A percentile compares a stretch with the other conserved stretches of the same genome.
These are phyloP conservation scores for Termitomyces sp. DNA, from an alignment of 768 basidiomycete genomes.

Conservation along the genomic window DNA sequence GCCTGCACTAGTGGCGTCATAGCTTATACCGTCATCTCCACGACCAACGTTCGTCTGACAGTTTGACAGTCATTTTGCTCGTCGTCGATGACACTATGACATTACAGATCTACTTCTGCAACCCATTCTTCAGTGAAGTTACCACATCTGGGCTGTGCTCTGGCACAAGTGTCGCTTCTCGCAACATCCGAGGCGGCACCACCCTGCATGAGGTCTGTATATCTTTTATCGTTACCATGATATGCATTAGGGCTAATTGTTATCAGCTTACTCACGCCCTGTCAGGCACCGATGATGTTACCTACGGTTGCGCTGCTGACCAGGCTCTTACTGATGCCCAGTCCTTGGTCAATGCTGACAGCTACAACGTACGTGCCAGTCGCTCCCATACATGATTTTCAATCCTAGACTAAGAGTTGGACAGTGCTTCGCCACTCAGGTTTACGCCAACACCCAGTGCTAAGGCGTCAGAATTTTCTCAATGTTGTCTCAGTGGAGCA, in stretches of 20 bases:
- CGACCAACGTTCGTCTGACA: constrained; percentile 30
- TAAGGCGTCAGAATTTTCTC: constrained; percentile 8
- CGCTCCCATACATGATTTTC: neutral
- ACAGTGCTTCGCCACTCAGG: constrained; percentile 41
- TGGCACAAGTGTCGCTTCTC: constrained; percentile 36
- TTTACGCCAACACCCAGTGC: constrained; percentile 35
- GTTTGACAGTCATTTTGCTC: no score
- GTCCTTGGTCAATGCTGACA: constrained; percentile 35
- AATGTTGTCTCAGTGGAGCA: neutral
- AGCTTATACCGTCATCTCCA: constrained; percentile 38
- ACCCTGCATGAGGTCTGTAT: constrained; percentile 35
- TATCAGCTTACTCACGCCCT: constrained; percentile 35
- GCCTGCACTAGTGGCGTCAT: constrained; percentile 34
- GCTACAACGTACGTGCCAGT: constrained; percentile 33
- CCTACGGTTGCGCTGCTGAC: constrained; percentile 35
- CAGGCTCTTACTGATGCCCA: constrained; percentile 30
- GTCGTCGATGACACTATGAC: neutral
- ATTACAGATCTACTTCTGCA: constrained; percentile 39
- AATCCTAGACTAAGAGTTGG: neutral
- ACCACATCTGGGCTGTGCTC: constrained; percentile 30
- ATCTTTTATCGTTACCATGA: neutral
- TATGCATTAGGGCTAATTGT: neutral
- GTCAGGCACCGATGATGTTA: constrained; percentile 33
- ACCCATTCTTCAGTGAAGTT: constrained; percentile 42
- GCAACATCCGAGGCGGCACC: constrained; percentile 42